Conservation (phyloP, 2,329 filamentous ascomycete genomes). For the Chrysoporthe cubensis region DNA sequence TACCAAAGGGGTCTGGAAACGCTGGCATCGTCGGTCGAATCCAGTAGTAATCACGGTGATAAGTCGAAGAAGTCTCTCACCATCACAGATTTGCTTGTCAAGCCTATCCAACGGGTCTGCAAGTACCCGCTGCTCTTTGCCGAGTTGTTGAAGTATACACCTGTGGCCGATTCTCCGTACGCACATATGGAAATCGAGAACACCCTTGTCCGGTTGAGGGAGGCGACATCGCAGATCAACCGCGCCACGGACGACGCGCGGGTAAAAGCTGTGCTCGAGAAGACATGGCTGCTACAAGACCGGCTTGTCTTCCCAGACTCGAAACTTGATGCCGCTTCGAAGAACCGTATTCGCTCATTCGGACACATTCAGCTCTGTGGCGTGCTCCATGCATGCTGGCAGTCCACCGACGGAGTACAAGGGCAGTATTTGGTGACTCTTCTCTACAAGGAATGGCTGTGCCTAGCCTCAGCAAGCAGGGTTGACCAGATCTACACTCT, state of each 20-base stretch:
- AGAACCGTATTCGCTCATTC: slow-evolving; percentile 74
- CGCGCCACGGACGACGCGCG: slow-evolving; percentile 77
- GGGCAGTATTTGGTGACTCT: slow-evolving; percentile 85
- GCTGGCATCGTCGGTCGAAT: slow-evolving; percentile 74
- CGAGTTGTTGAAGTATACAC: slow-evolving; percentile 81
- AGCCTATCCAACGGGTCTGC: slow-evolving; percentile 93
- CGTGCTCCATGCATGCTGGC: slow-evolving; percentile 81
- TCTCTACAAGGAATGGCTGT: slow-evolving; percentile 79
- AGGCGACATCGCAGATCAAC: slow-evolving; percentile 81
- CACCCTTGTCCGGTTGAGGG: slow-evolving; percentile 71
- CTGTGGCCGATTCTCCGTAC: slow-evolving; percentile 81
- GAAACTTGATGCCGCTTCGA: slow-evolving; percentile 57
- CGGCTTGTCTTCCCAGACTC: slow-evolving; percentile 75
- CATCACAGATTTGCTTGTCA: slow-evolving; percentile 85
- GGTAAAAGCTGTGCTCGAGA: slow-evolving; percentile 72
- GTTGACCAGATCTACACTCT: slow-evolving; percentile 72
- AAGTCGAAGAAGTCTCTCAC: slow-evolving; percentile 76
- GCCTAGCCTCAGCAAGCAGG: slow-evolving; percentile 71
- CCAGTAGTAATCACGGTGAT: slow-evolving; percentile 66
- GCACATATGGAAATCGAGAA: slow-evolving; percentile 81
- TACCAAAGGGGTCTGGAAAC: slow-evolving; percentile 88
- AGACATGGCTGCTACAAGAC: slow-evolving; percentile 84
- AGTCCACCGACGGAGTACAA: slow-evolving; percentile 66
- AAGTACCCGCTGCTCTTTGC: slow-evolving; percentile 87
- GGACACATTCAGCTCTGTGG: slow-evolving; percentile 84